Conservation (phyloP, 2,329 filamentous ascomycete genomes). For the Clarireedia paspali region DNA sequence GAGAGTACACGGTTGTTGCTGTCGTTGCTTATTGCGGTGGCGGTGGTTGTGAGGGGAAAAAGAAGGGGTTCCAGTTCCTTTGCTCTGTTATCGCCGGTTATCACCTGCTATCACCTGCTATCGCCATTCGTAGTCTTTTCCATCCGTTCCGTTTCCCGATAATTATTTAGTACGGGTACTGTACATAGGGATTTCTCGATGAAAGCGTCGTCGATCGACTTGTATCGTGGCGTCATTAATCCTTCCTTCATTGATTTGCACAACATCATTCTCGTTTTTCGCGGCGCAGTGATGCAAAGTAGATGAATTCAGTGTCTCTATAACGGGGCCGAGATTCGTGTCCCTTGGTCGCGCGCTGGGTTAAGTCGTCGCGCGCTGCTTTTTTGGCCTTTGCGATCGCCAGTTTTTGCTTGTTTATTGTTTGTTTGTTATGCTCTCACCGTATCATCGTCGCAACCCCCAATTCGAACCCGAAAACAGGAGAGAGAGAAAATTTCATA, state of each 20-base stretch:
- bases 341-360: neutral
- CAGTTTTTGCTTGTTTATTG: neutral
- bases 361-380: constrained; percentile 2
- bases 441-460: neutral
- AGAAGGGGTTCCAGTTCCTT: too few species aligned
- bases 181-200: neutral
- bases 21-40: too few species aligned
- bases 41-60: too few species aligned
- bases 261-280: constrained; percentile 1
- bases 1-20: too few species aligned
- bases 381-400: neutral
- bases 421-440: constrained; percentile 1
- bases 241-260: neutral
- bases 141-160: too few species aligned
- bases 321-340: neutral
- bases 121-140: too few species aligned
- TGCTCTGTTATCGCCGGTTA: too few species aligned
- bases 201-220: neutral
- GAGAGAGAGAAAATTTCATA: neutral
- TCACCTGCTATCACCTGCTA: too few species aligned
- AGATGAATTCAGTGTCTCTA: constrained; percentile 7
- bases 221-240: constrained; percentile 4
- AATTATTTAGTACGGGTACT: too few species aligned
- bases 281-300: constrained; percentile 14
- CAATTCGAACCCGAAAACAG: neutral